phyloP scores from a whole-genome alignment of 768 basidiomycete species.

The Podaxis pistillaris region DNA sequence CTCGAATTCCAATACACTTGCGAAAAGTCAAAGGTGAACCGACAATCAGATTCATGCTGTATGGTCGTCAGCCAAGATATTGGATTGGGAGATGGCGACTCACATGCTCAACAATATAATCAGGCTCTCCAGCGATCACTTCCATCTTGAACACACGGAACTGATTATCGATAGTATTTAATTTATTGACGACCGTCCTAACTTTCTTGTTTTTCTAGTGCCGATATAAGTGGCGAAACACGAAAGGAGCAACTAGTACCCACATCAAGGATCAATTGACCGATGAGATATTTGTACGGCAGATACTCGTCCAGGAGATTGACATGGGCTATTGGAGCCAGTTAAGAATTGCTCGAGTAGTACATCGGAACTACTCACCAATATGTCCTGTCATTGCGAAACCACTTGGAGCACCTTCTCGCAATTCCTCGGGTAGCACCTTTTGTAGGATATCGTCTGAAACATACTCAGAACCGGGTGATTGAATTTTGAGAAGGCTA shows the following conservation, averaged over 20 bases:
- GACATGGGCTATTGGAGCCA: constrained; percentile 65
- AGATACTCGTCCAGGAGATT: constrained; percentile 90
- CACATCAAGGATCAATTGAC: constrained; percentile 89
- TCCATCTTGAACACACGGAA: constrained; percentile 98
- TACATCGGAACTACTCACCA: constrained; percentile 46
- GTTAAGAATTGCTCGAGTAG: not conserved
- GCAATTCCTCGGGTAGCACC: constrained; percentile 76
- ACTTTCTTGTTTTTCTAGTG: constrained; percentile 81
- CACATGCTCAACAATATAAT: constrained; percentile 87
- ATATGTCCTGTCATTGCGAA: constrained; percentile 92
- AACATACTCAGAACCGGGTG: constrained; percentile 3
- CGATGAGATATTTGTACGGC: constrained; percentile 89
- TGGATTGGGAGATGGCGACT: constrained; percentile 24
- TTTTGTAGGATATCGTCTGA: constrained; percentile 83
- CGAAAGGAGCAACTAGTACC: constrained; percentile 24
- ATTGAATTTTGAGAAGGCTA: constrained; percentile 2
- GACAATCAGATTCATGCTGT: constrained; percentile 83
- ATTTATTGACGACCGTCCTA: constrained; percentile 92
- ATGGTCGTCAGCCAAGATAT: constrained; percentile 6
- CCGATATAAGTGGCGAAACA: constrained; percentile 3
- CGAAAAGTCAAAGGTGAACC: constrained; percentile 92
- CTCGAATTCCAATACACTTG: constrained; percentile 99
- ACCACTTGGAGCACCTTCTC: constrained; percentile 78
- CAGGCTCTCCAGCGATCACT: constrained; percentile 84
- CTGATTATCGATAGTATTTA: constrained; percentile 78